Evolutionary conservation across 2,329 filamentous ascomycete genomes (phyloP).

Genomic region (Orbilia ellipsospora): DNA sequence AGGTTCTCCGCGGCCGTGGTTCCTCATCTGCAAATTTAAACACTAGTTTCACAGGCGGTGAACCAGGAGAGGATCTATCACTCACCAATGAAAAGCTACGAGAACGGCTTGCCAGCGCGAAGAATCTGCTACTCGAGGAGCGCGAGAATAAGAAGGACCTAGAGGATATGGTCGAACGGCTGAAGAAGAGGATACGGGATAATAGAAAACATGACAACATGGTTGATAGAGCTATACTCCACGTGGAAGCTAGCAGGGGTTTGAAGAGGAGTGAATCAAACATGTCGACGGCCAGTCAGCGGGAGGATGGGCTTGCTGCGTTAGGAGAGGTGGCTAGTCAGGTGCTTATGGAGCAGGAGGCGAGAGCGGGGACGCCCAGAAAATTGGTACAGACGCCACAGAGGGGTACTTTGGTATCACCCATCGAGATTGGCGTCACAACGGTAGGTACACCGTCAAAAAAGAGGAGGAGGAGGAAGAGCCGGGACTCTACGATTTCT

Average conservation of each 20-base stretch:
- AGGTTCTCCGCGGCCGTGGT: slow-evolving; percentile 39
- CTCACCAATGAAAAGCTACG: slow-evolving; percentile 41
- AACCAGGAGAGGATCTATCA: slow-evolving; percentile 30
- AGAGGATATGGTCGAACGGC: slow-evolving; percentile 57
- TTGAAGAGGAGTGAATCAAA: slow-evolving; percentile 47
- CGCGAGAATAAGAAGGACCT: slow-evolving; percentile 53
- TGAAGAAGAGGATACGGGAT: slow-evolving; percentile 58
- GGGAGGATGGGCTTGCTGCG: slow-evolving; percentile 57
- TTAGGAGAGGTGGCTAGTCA: slow-evolving; percentile 58
- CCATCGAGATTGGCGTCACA: slow-evolving; percentile 54
- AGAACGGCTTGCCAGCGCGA: slow-evolving; percentile 43
- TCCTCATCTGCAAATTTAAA: slow-evolving; percentile 18
- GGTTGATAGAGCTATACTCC: slow-evolving; percentile 40
- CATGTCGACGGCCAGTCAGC: slow-evolving; percentile 40
- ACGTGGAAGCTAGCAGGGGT: slow-evolving; percentile 43
- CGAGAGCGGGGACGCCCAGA: slow-evolving; percentile 38
- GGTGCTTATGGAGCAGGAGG: slow-evolving; percentile 57
- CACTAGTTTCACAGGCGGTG: slow-evolving; percentile 29
- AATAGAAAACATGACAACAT: slow-evolving; percentile 57
- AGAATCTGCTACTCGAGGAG: slow-evolving; percentile 51
- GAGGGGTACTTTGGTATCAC: slow-evolving; percentile 51
- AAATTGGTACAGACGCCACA: slow-evolving; percentile 20
- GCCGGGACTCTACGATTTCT: slow-evolving; percentile 58
- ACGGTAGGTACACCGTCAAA: slow-evolving; percentile 40
- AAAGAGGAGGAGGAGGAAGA: slow-evolving; percentile 56